These are phyloP conservation scores for Pisolithus microcarpus DNA, from an alignment of 768 basidiomycete genomes.

Conservation along the genomic window DNA sequence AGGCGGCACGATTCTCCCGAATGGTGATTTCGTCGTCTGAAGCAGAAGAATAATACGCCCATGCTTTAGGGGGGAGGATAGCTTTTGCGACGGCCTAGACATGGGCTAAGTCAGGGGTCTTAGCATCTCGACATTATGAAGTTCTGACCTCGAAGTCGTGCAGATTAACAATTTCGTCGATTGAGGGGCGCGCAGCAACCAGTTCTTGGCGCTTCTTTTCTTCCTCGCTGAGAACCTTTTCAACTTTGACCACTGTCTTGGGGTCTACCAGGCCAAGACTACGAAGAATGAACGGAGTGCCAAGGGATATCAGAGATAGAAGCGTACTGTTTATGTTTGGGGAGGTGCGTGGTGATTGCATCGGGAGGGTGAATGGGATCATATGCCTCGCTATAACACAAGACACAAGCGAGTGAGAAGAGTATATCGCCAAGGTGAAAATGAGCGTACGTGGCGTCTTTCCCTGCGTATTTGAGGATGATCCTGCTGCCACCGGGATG, in stretches of 20 bases:
- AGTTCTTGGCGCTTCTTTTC: constrained; percentile 62
- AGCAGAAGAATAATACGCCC: constrained; percentile 90
- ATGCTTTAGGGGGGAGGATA: constrained; percentile 75
- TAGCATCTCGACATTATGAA: not conserved
- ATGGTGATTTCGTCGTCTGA: constrained; percentile 87
- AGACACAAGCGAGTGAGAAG: not conserved
- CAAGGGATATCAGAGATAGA: not conserved
- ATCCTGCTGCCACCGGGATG: constrained; percentile 64
- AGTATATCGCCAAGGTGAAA: constrained; percentile 3
- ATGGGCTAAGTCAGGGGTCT: not conserved
- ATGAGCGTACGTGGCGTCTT: constrained; percentile 65
- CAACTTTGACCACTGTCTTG: constrained; percentile 53
- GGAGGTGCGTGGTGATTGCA: constrained; percentile 63
- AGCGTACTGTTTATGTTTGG: constrained; percentile 67
- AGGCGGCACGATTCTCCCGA: constrained; percentile 82
- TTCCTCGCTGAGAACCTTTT: constrained; percentile 56
- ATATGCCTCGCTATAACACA: constrained; percentile 49
- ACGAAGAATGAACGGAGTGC: not conserved
- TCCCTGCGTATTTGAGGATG: constrained; percentile 83
- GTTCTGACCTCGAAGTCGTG: constrained; percentile 80
- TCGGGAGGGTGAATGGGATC: constrained; percentile 81
- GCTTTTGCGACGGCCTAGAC: constrained; percentile 66
- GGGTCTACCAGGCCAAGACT: constrained; percentile 65
- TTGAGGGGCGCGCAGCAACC: constrained; percentile 53
- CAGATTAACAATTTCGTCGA: constrained; percentile 73